phyloP scores from a whole-genome alignment of 148 eudicot species.

The Agrostemma githago region DNA sequence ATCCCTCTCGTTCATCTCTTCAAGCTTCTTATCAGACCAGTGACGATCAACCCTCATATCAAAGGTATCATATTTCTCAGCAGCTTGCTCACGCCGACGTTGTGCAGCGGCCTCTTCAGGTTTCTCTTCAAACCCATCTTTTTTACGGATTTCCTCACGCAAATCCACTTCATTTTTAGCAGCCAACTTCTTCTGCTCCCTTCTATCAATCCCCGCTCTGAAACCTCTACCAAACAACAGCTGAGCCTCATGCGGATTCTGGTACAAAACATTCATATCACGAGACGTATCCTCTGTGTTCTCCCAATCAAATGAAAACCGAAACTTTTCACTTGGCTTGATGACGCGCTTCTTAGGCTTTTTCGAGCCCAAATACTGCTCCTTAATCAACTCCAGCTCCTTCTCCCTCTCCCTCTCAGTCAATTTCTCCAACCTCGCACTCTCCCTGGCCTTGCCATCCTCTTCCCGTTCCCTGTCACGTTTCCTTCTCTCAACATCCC shows the following conservation, averaged over 20 bases:
- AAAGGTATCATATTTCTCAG: conserved; percentile 51
- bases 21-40: conserved; percentile 57
- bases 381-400: conserved; percentile 70
- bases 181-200: conserved; percentile 47
- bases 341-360: conserved; percentile 78
- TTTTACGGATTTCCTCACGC: conserved; percentile 36
- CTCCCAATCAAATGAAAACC: conserved; percentile 75
- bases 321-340: conserved; percentile 75
- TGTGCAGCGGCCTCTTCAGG: conserved; percentile 45
- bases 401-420: conserved; percentile 68
- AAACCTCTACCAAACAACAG: conserved; percentile 47
- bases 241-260: conserved; percentile 69
- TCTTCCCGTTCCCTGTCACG: conserved; percentile 69
- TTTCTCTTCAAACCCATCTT: conserved; percentile 34
- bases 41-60: conserved; percentile 66
- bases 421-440: conserved; percentile 60
- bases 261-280: conserved; percentile 60
- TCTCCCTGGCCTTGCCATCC: conserved; percentile 52
- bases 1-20: conserved; percentile 76
- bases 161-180: conserved; percentile 39
- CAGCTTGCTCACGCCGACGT: conserved; percentile 52
- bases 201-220: conserved; percentile 42
- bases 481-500: conserved; percentile 51
- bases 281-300: conserved; percentile 74
- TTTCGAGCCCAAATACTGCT: conserved; percentile 72